phyloP scores from a whole-genome alignment of 116 monocot genomes.

The Dioscorea cayenensis region DNA sequence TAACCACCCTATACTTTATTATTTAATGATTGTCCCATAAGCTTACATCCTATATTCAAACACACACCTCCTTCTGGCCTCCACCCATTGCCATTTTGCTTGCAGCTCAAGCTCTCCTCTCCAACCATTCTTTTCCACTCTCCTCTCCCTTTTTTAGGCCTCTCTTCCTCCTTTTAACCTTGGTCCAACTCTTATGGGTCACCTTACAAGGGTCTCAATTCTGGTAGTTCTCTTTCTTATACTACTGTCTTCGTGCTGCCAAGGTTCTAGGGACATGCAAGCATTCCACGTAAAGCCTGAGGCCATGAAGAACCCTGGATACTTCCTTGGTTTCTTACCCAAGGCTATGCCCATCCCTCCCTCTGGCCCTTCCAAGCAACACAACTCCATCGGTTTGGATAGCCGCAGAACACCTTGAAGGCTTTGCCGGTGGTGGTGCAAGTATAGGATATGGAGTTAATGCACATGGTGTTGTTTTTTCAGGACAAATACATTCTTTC shows the following conservation, averaged over 20 bases:
- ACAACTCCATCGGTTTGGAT: slow-evolving; percentile 49
- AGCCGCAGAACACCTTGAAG: slow-evolving; percentile 21
- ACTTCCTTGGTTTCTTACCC: slow-evolving; percentile 57
- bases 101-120: slow-evolving; percentile 2
- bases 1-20: slow-evolving; percentile 4
- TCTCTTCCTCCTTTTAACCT: neutral
- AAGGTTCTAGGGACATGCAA: slow-evolving; percentile 20
- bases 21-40: neutral
- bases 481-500: slow-evolving; percentile 1
- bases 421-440: neutral
- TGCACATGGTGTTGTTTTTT: slow-evolving; percentile 11
- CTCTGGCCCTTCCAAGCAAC: slow-evolving; percentile 62
- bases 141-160: neutral
- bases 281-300: slow-evolving; percentile 9
- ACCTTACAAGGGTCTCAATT: neutral
- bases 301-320: slow-evolving; percentile 15
- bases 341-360: slow-evolving; percentile 55
- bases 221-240: slow-evolving; percentile 17
- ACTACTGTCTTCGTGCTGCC: slow-evolving; percentile 23
- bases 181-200: slow-evolving; percentile 18
- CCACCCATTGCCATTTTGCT: slow-evolving; percentile 4
- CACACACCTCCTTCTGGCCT: neutral
- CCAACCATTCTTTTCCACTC: slow-evolving; percentile 1
- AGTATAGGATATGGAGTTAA: neutral
- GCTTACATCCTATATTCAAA: neutral